A percentile compares a stretch with the other conserved stretches of the same genome.
Evolutionary conservation across 2,329 filamentous ascomycete species (phyloP).

Genomic region (Penicillium thymicola): DNA sequence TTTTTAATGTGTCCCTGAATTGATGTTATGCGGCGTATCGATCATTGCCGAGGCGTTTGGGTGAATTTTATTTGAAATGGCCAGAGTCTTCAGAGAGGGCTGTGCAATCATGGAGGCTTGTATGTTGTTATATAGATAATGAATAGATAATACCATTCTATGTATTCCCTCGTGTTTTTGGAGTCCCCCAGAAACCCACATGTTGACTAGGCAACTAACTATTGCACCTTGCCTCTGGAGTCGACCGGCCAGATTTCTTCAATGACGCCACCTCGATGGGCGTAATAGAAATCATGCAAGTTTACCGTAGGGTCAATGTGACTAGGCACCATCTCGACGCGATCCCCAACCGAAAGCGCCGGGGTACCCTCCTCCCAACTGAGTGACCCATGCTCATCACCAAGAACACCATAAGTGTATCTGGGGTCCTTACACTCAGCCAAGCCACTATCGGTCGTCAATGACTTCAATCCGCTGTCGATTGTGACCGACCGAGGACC

Average conservation of each 20-base stretch:
- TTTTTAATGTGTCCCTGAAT: not conserved
- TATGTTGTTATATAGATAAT: not conserved
- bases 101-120: not conserved
- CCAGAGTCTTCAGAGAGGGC: not conserved
- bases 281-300: conserved; percentile 52
- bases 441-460: conserved; percentile 53
- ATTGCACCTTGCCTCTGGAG: conserved; percentile 53
- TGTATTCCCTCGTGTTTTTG: not conserved
- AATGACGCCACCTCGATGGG: conserved; percentile 47
- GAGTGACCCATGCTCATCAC: conserved; percentile 51
- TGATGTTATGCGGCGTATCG: not conserved
- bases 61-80: not conserved
- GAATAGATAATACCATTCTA: not conserved
- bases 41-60: not conserved
- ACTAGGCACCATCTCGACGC: conserved; percentile 53
- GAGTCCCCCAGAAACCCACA: not conserved
- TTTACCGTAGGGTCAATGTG: conserved; percentile 57
- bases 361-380: conserved; percentile 45
- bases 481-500: conserved; percentile 47
- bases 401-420: conserved; percentile 46
- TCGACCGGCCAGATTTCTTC: conserved; percentile 54
- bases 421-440: conserved; percentile 48
- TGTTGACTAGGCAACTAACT: conserved; percentile 10
- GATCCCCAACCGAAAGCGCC: conserved; percentile 44
- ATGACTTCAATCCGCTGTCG: conserved; percentile 50